Evolutionary conservation across 2,329 filamentous ascomycete genomes (phyloP).

Genomic region (Ilyonectria destructans): DNA sequence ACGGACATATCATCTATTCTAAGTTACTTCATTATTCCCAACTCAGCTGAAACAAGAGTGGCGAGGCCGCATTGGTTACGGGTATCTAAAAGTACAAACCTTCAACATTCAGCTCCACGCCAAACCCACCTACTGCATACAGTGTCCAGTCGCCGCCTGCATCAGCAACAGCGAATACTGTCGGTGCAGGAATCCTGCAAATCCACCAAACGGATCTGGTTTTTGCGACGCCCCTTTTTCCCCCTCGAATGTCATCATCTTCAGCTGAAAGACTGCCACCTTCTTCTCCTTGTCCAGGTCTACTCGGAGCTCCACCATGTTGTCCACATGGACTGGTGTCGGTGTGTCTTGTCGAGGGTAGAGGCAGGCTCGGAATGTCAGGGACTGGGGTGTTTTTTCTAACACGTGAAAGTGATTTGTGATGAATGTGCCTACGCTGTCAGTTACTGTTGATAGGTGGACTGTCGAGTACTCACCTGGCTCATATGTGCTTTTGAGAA

Average conservation of each 20-base stretch:
- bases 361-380: slow-evolving; percentile 39
- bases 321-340: slow-evolving; percentile 13
- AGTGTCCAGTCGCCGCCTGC: slow-evolving; percentile 43
- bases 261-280: slow-evolving; percentile 22
- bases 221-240: slow-evolving; percentile 28
- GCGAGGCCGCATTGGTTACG: background rate
- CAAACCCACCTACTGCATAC: slow-evolving; percentile 10
- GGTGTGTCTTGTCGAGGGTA: slow-evolving; percentile 31
- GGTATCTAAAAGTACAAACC: background rate
- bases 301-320: slow-evolving; percentile 33
- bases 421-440: slow-evolving; percentile 35
- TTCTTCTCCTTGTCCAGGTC: slow-evolving; percentile 18
- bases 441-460: background rate
- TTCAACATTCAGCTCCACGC: background rate
- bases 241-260: slow-evolving; percentile 37
- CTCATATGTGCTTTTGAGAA: slow-evolving; percentile 38
- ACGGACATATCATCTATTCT: background rate
- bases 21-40: background rate
- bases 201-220: slow-evolving; percentile 36
- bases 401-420: slow-evolving; percentile 41
- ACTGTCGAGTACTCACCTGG: slow-evolving; percentile 24
- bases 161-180: slow-evolving; percentile 38
- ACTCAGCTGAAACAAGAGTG: slow-evolving; percentile 1
- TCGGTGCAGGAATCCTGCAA: slow-evolving; percentile 41
- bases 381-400: slow-evolving; percentile 30